Evolutionary conservation across 1,139 yeast genomes (phyloP), one percentile per base, ranked within the genome.

Genomic region (Eremothecium sinecaudum): DNA sequence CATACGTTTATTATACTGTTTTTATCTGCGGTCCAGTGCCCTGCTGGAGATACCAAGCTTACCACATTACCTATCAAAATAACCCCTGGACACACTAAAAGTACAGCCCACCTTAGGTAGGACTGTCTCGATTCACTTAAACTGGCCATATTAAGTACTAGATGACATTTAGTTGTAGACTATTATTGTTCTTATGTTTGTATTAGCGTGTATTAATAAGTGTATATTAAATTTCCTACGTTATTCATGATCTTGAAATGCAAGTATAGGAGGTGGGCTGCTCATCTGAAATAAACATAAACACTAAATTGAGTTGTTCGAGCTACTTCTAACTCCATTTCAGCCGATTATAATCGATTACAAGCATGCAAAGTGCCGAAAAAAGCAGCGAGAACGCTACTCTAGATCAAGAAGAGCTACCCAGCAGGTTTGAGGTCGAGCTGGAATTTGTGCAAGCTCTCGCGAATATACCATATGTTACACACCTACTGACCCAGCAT

Each of bases 401-500:
- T n/a, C n/a, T n/a, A n/a, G n/a, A n/a, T n/a, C 15, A 14, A 15
- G 30, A 26, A 10, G 36, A 38, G 7, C 44, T 50, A 11, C 87
- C 90, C 6, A 73, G 80, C 3, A 56, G 86, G 44, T 78, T 83
- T 77, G 90, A 75, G 49, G 73, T 79, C 11, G 87, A 79, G 47
- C 62, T 79, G 27, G 87, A 79, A 62, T 79, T 79, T 55, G 82
- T 79, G 3, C 90, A 79, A 55, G 76, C 87, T n/a, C 59, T 79
- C 23, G 73, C 83, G 12, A 79, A 79, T 49, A 68, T 78, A 36
- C 87, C 76, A 45, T 79, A 79, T 49, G 62, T 79, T 35, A 73
- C 76, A 41, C 78, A 73, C 48, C 59, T 79, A n/a, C 40, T 73
- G 64, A 50, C 64, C 68, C 39, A 69, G 66, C 53, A 51, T 25